These are phyloP conservation scores for Avena insularis DNA, from an alignment of 176 grass and related monocot species.

Conservation along the genomic window DNA sequence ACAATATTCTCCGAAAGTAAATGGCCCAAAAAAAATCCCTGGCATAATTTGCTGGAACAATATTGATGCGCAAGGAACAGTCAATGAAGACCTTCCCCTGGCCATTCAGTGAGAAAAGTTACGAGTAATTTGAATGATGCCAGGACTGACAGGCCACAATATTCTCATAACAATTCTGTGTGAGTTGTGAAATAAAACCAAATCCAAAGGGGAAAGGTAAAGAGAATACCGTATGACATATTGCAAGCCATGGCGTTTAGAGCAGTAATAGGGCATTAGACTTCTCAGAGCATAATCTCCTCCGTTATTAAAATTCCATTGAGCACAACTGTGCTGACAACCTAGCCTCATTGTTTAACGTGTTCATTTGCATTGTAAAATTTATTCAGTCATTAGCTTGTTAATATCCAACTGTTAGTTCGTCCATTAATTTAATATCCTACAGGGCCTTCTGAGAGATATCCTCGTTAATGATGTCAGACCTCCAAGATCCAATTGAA, in stretches of 20 bases:
- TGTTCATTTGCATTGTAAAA: neutral
- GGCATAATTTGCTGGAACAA: slow-evolving; percentile 20
- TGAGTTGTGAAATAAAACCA: slow-evolving; percentile 20
- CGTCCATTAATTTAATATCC: slow-evolving; percentile 9
- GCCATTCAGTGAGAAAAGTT: neutral
- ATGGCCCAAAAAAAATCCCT: neutral
- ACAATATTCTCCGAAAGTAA: neutral
- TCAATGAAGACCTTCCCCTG: neutral
- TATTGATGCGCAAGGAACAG: neutral
- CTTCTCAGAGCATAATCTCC: neutral
- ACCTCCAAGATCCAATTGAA: slow-evolving; percentile 1
- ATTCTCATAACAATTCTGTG: neutral
- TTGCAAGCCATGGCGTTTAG: neutral
- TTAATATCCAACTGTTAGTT: slow-evolving; percentile 11
- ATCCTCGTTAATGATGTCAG: neutral
- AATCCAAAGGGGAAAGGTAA: neutral
- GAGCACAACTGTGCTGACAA: slow-evolving; percentile 7
- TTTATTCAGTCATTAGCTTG: slow-evolving; percentile 27
- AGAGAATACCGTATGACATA: neutral
- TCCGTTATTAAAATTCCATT: neutral
- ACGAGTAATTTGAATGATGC: neutral
- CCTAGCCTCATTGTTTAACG: neutral
- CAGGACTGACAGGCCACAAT: neutral
- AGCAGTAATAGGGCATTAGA: neutral
- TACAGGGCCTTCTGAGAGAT: neutral